Evolutionary conservation across 2,329 filamentous ascomycete species (phyloP), one percentile per base, ranked within the genome.

Genomic region (Fusarium foetens): DNA sequence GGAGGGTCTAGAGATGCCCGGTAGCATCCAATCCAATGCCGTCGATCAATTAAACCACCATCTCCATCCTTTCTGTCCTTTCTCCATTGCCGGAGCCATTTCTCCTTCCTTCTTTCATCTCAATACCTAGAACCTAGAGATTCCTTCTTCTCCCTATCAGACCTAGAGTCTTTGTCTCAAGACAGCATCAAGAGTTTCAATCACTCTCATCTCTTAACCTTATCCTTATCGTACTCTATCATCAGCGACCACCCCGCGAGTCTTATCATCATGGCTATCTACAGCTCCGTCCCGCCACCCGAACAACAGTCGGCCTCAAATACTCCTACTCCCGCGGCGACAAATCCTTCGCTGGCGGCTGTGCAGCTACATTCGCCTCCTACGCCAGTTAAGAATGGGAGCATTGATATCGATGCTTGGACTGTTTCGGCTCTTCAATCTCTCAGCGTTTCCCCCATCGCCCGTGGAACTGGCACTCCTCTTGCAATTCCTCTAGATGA

Each of bases 401-500:
- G 76, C 57, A 83, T 89, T 59, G 88, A 92, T 68, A 90, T 93
- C 66, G 91, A 91, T 69, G 86, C 90, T 38, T 93, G 92, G 92
- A 90, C 91, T 19, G 83, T 88, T 58, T 86, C 85, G 23, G 87
- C 89, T 10, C 84, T 90, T 49, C 83, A 87, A 75, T 87, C 85
- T 48, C 86, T 88, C 48, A 86, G 83, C 77, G 82, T 91, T 45
- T 86, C 88, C 1, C 84, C 88, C 14, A 77, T 84, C 31, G 86
- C 87, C n/a, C 85, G 86, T 53, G 90, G 90, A 59, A 89, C 89
- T 6, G 88, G 89, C 49, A 86, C 88, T 33, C 86, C 90, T 8
- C 86, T 97, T 58, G 86, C 91, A 53, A 96, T 97, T 73, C 91
- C 93, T 4, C 88, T 97, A 58, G 93, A 97, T 80, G 89, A 90